phyloP scores from a whole-genome alignment of 2,329 filamentous ascomycete genomes.

The Claviceps digitariae region DNA sequence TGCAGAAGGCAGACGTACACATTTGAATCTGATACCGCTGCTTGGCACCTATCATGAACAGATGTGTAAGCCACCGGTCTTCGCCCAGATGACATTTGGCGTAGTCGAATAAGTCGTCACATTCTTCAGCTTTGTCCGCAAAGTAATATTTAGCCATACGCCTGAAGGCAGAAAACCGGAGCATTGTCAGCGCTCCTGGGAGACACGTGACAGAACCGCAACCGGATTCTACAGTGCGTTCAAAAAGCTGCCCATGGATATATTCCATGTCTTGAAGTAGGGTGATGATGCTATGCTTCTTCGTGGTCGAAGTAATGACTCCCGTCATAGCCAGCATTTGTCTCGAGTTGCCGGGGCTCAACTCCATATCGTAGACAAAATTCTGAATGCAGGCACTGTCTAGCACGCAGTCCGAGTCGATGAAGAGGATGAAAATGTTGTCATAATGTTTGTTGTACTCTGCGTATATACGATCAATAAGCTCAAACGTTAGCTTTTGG shows the following conservation, averaged over 20 bases:
- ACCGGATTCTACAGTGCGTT: constrained; percentile 86
- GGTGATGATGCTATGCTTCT: constrained; percentile 78
- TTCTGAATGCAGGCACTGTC: constrained; percentile 89
- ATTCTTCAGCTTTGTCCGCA: constrained; percentile 89
- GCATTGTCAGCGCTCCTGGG: constrained; percentile 85
- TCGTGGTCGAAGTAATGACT: constrained; percentile 87
- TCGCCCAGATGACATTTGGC: constrained; percentile 92
- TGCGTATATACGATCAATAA: constrained; percentile 86
- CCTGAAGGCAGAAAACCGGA: constrained; percentile 90
- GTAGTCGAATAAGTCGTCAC: constrained; percentile 91
- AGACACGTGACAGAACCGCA: constrained; percentile 92
- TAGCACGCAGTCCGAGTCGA: constrained; percentile 92
- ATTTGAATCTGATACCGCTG: constrained; percentile 92
- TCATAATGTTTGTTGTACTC: constrained; percentile 79
- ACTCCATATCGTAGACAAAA: constrained; percentile 97
- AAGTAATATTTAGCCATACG: constrained; percentile 99
- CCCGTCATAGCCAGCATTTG: constrained; percentile 98
- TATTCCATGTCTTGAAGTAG: constrained; percentile 97
- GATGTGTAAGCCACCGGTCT: constrained; percentile 90
- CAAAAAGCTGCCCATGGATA: constrained; percentile 90
- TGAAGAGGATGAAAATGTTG: constrained; percentile 90
- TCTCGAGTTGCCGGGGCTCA: constrained; percentile 80
- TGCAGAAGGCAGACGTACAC: constrained; percentile 96
- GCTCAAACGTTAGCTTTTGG: constrained; percentile 82
- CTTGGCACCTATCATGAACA: constrained; percentile 97